Evolutionary conservation across 805 yeast species (phyloP).

Genomic region (Candida odintsovae): DNA sequence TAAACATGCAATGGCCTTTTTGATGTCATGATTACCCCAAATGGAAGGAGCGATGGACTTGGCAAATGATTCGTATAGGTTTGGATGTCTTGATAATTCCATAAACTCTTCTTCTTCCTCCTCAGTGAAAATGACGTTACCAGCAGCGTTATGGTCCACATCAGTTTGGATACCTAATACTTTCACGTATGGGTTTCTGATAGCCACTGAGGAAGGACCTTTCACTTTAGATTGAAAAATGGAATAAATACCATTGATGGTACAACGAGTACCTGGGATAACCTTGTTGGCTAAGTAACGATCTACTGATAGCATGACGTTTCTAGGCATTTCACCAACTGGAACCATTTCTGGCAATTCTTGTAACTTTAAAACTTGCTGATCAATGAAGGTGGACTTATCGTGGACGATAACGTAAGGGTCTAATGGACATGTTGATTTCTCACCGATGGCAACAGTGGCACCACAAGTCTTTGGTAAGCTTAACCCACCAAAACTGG

Average conservation of each 20-base stretch:
- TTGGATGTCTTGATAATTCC: slow-evolving; percentile 73
- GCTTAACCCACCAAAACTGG: slow-evolving; percentile 66
- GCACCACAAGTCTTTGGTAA: slow-evolving; percentile 66
- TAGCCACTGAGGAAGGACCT: slow-evolving; percentile 67
- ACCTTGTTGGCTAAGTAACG: slow-evolving; percentile 84
- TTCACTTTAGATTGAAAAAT: slow-evolving; percentile 72
- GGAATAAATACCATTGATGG: slow-evolving; percentile 87
- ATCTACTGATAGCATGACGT: slow-evolving; percentile 80
- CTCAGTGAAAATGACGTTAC: slow-evolving; percentile 63
- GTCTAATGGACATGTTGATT: slow-evolving; percentile 74
- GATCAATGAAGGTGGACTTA: slow-evolving; percentile 89
- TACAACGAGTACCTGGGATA: slow-evolving; percentile 93
- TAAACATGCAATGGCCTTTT: slow-evolving; percentile 87
- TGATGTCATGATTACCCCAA: slow-evolving; percentile 89
- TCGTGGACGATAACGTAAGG: slow-evolving; percentile 94
- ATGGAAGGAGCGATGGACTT: slow-evolving; percentile 94
- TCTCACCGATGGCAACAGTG: slow-evolving; percentile 45
- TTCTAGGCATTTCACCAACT: slow-evolving; percentile 98
- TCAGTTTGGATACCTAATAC: slow-evolving; percentile 85
- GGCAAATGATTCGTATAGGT: slow-evolving; percentile 80
- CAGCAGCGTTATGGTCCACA: slow-evolving; percentile 61
- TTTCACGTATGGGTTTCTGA: slow-evolving; percentile 85
- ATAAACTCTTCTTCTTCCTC: slow-evolving; percentile 93
- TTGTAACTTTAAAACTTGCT: slow-evolving; percentile 88
- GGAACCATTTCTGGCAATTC: slow-evolving; percentile 99